A percentile compares a stretch with the other conserved stretches of the same genome.
Conservation (phyloP, 139 green algal species). For the Coelastrella sp. region DNA sequence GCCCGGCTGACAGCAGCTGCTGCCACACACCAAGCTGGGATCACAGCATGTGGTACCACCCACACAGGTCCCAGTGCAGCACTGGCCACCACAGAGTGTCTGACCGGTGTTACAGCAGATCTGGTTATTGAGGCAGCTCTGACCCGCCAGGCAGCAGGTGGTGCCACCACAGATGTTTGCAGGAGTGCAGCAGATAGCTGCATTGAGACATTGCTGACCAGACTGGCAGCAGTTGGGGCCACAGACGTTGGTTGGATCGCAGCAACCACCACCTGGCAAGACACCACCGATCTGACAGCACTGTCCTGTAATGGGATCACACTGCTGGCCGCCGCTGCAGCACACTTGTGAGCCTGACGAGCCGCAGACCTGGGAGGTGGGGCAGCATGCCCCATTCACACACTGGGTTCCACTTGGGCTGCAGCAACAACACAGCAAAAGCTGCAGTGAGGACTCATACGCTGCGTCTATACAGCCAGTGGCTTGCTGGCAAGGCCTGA, state of each 20-base stretch:
- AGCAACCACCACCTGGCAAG: conserved; percentile 31
- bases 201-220: conserved; percentile 17
- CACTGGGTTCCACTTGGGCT: conserved; percentile 16
- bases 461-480: too few relatives aligned
- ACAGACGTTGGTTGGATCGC: conserved; percentile 15
- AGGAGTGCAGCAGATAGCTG: conserved; percentile 1
- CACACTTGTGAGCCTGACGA: neutral
- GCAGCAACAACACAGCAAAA: neutral
- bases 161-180: conserved; percentile 10
- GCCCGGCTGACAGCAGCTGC: conserved; percentile 1
- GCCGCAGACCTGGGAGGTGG: neutral
- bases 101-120: conserved; percentile 23
- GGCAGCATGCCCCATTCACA: conserved; percentile 33
- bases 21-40: conserved; percentile 8
- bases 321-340: conserved; percentile 16
- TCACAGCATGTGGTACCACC: neutral
- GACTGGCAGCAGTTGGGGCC: conserved; percentile 34
- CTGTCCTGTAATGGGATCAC: conserved; percentile 31
- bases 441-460: neutral
- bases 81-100: conserved; percentile 1
- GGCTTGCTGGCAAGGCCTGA: too few relatives aligned
- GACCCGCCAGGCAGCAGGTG: conserved; percentile 15
- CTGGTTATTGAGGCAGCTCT: neutral
- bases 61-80: conserved; percentile 10
- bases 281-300: conserved; percentile 34